Percentiles rank a stretch among this genome's conserved stretches.
phyloP scores from a whole-genome alignment of 2,329 filamentous ascomycete species.

The Emmonsiellopsis sp. region DNA sequence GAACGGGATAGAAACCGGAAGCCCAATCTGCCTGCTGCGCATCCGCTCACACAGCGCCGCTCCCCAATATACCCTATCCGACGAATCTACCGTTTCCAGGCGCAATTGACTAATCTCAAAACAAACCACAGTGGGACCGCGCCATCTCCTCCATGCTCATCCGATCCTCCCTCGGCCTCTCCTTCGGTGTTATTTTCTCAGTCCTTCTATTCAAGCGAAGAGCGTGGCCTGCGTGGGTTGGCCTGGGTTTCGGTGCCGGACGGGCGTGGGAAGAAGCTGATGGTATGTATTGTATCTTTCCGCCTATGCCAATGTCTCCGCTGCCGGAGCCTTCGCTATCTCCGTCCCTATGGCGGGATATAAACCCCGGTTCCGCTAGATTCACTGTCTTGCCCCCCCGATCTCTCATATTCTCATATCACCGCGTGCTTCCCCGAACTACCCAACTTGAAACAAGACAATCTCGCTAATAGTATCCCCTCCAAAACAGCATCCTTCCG shows the following conservation, averaged over 20 bases:
- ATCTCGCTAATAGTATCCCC: too few species aligned
- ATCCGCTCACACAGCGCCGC: too few species aligned
- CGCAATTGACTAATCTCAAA: background rate
- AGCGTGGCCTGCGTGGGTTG: constrained; percentile 94
- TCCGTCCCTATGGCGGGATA: background rate
- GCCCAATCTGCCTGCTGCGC: too few species aligned
- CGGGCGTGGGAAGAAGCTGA: constrained; percentile 99
- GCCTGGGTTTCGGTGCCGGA: constrained; percentile 88
- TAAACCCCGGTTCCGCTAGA: constrained; percentile 2
- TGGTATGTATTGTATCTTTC: constrained; percentile 43
- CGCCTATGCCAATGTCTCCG: background rate
- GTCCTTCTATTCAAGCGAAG: constrained; percentile 96
- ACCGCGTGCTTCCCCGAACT: constrained; percentile 1
- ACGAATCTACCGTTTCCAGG: background rate
- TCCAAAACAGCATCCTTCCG: constrained; percentile 32
- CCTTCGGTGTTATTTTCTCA: constrained; percentile 97
- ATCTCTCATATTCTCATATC: too few species aligned
- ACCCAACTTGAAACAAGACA: background rate
- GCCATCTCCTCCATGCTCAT: constrained; percentile 96
- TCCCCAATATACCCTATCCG: too few species aligned
- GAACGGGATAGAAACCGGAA: constrained; percentile 3
- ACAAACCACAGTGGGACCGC: constrained; percentile 75
- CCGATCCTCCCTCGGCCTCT: constrained; percentile 89
- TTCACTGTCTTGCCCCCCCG: too few species aligned
- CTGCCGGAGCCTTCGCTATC: background rate